Base-by-base conservation (phyloP, 2,329 filamentous ascomycete species). In the Fusarium guadeloupense region DNA sequence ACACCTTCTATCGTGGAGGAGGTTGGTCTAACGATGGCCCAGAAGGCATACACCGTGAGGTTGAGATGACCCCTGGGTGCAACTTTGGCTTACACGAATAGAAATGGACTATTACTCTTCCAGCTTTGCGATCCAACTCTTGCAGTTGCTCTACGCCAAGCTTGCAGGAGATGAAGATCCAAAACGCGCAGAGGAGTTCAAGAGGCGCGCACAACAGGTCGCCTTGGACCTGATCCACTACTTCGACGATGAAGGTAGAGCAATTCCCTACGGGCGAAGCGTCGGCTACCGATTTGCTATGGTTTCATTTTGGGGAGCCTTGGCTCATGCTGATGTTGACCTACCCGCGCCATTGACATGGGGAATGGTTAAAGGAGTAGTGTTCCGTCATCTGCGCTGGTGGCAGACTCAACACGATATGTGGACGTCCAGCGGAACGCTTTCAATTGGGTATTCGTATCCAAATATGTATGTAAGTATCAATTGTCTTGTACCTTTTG, bases 71-170 rank as follows among this genome's bases (percentile, higher is more conserved):
- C 12, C 35, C 19, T 14, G 9, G 9, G 12, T 12, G 26, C 16
- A 8, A 23, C 17, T 14, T 28, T 23, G 19, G 20, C 62, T 69
- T 16, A 65, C 34, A 30, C n/a, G 9, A 6, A 21, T 39, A 83
- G 81, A 93, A 74, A 92, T 93, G 87, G 90, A 93, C 72, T 93
- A 93, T 71, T 94, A 93, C 74, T 92, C 89, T 1, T 90, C 89
- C 9, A 91, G 88, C 54, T 93, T 93, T 71, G 91, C 90, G 2
- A 94, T 93, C 52, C 90, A 93, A 66, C 91, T 91, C 66, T 77
- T 93, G 5, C 90, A 94, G 71, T 82, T 94, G 0, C 78, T 93
- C 1, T 94, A 93, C 63, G 85, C 89, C 26, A 91, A 90, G 62
- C 75, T 93, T 2, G 89, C 88, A 2, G 87, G 82, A 1, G 83